Percentiles rank a stretch among this genome's conserved stretches.
phyloP scores from a whole-genome alignment of 2,329 filamentous ascomycete species.

The Stenocarpella maydis region DNA sequence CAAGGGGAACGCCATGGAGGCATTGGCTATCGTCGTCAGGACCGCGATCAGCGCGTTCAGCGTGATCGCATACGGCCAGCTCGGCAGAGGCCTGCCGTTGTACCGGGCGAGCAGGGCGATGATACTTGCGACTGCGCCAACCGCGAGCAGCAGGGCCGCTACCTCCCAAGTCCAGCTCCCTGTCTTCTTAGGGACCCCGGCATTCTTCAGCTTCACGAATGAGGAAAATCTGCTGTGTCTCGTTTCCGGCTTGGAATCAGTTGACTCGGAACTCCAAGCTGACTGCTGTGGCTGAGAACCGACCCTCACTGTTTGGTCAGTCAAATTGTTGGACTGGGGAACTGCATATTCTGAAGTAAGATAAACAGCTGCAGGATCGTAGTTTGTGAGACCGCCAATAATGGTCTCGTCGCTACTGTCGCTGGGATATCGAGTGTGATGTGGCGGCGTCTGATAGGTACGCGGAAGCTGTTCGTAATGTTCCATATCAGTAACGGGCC shows the following conservation, averaged over 20 bases:
- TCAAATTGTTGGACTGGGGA: neutral
- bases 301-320: neutral
- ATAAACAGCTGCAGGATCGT: conserved; percentile 4
- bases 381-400: neutral
- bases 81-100: conserved; percentile 41
- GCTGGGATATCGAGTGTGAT: conserved; percentile 7
- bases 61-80: conserved; percentile 45
- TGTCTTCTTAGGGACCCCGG: conserved; percentile 33
- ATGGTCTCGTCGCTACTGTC: conserved; percentile 10
- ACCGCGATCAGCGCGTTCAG: conserved; percentile 46
- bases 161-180: conserved; percentile 43
- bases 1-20: conserved; percentile 43
- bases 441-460: neutral
- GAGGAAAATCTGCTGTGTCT: conserved; percentile 1
- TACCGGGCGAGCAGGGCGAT: conserved; percentile 44
- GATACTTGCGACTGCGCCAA: conserved; percentile 42
- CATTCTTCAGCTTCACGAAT: neutral
- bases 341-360: neutral
- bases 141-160: conserved; percentile 40
- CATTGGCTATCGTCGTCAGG: conserved; percentile 43
- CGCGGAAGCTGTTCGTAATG: neutral
- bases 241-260: neutral
- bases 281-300: neutral
- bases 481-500: neutral
- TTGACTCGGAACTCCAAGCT: neutral